Evolutionary conservation across 2,329 filamentous ascomycete species (phyloP), one percentile per base, ranked within the genome.

Genomic region (Ustulina deusta): DNA sequence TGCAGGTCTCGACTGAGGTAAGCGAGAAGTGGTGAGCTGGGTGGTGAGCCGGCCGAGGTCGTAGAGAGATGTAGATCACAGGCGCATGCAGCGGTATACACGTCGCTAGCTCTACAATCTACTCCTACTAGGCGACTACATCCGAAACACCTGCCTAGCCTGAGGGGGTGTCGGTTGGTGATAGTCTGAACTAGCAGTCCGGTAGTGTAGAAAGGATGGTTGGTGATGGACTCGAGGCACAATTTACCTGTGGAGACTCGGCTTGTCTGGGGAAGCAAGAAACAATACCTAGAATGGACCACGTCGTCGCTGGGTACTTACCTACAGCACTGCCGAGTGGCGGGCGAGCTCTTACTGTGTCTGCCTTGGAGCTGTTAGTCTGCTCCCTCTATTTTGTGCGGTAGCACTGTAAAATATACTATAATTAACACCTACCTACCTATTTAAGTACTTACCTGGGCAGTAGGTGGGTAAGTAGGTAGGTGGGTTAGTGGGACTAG

Each of bases 231-330:
- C 49, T 62, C 59, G 59, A 62, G 48, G 46, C 58, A 62, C 49
- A 62, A 46, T 55, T 25, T 34, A 55, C 38, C 25, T 52, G 58
- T 62, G 59, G 59, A 55, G 27, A 62, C 59, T 44, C 55, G 59
- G 32, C 25, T 52, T 62, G 59, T 62, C 59, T 55, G 59, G 59
- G 59, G 54, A 64, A 64, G 34, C 34, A 42, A 51, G 61, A 49
- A 54, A 63, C 40, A 42, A 42, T 42, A n/a, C n/a, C n/a, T n/a
- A 36, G 36, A 34, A 49, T 46, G 22, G 34, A 64, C 48, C 36
- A 54, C 38, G 55, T 59, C 38, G 55, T 46, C 38, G 38, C 60
- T 44, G 36, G 32, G 25, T 42, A 32, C 29, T 20, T 49, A 38
- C 29, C 29, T 49, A 38, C 57, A 20, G 20, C 29, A 52, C 49